Base-by-base conservation (phyloP, 78 protist species). In the Dictyostelium brefeldianum region DNA sequence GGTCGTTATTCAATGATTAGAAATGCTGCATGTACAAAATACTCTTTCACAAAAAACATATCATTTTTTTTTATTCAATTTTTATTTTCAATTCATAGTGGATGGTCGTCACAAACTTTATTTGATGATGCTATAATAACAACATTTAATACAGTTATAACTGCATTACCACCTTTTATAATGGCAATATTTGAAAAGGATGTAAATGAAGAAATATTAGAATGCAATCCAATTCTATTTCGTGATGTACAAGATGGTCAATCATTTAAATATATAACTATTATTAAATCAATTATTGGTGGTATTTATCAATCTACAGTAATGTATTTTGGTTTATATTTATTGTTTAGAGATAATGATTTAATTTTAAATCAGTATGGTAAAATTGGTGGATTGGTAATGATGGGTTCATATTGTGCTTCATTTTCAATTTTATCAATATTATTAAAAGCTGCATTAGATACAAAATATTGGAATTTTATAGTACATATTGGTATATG, bases 21-120 rank as follows among this genome's bases (percentile, higher is more conserved):
- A 27, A 89, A 82, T 41, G 12, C 90, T 10, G 12, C 51, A 10
- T 59, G 97, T 36, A 95, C 97, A 27, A 67, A 85, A 53, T 97
- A 97, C 64, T 95, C 95, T 8, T 94, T 97, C 64, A 97, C 97
- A 89, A 98, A 98, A 92, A 97, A 97, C 43, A 41, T 96, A 18
- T 62, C 96, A 3, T 77, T 90, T 85, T 56, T 57, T 57, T 22
- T 95, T 8, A 15, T 73, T 12, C 97, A 90, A n/a, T 50, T 97
- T 65, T 90, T 79, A 92, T 97, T 75, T 51, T 36, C 96, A 11
- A 70, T 92, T 57, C 95, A 12, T 79, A 22, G 14, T 46, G 81
- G 71, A 25, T 96, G 41, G 77, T 79, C 96, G 1, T 95, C 94
- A 0, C 89, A 91, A 69, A 79, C 98, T 9, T 6, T 97, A 11